Evolutionary conservation across 208 protist genomes (phyloP).

Genomic region (Naegleria gruberi): DNA sequence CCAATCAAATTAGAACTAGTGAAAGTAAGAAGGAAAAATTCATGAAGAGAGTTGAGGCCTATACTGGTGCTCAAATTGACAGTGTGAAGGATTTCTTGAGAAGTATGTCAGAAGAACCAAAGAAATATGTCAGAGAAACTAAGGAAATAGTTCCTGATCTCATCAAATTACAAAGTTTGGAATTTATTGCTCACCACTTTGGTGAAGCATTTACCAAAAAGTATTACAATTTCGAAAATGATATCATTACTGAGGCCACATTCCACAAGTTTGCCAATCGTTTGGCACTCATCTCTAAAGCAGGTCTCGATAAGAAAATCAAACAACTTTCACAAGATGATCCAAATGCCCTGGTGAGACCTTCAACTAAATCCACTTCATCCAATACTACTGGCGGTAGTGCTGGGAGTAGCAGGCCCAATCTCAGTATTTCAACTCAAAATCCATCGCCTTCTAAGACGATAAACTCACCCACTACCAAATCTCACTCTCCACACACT

Average conservation of each 20-base stretch:
- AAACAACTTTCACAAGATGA: not conserved
- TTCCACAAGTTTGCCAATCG: not conserved
- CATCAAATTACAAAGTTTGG: not conserved
- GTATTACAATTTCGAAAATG: not conserved
- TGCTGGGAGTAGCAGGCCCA: no score
- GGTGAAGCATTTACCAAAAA: not conserved
- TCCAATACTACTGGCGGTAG: no score
- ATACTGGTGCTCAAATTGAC: not conserved
- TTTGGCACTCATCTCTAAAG: not conserved
- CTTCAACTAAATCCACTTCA: no score
- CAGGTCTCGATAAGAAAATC: not conserved
- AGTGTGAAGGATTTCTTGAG: not conserved
- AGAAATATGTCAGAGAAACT: not conserved
- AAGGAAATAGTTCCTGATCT: not conserved
- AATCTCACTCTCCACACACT: not conserved
- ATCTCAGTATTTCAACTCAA: no score
- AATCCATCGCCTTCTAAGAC: no score
- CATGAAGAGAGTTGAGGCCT: not conserved
- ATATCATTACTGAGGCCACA: not conserved
- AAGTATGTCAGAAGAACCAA: not conserved
- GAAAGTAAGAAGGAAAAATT: conserved; percentile 17
- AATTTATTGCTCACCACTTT: not conserved
- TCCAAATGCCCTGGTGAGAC: no score
- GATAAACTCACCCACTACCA: not conserved
- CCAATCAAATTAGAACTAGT: not conserved